phyloP scores from a whole-genome alignment of 805 yeast genomes.

The Barnettozyma sp. region DNA sequence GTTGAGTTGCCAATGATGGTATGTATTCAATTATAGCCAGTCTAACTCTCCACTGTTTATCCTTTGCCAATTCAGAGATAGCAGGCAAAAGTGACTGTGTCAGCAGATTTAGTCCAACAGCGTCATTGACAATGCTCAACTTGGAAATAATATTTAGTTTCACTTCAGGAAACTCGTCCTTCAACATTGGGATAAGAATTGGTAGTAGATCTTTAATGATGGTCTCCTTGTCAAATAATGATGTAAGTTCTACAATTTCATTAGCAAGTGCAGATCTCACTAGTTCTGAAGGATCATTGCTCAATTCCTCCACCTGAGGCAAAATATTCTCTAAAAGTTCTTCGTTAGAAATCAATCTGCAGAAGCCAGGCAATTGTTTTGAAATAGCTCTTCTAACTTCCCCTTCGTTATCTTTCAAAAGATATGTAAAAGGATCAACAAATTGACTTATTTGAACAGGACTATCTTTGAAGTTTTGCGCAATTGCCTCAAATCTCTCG shows the following conservation, averaged over 20 bases:
- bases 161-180: slow-evolving; percentile 95
- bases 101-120: slow-evolving; percentile 82
- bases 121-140: slow-evolving; percentile 85
- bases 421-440: slow-evolving; percentile 54
- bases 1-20: slow-evolving; percentile 88
- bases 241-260: slow-evolving; percentile 80
- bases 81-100: slow-evolving; percentile 91
- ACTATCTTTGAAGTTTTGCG: slow-evolving; percentile 52
- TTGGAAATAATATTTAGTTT: slow-evolving; percentile 90
- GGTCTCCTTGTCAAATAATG: slow-evolving; percentile 74
- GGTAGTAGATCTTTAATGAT: slow-evolving; percentile 83
- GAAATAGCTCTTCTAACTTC: slow-evolving; percentile 95
- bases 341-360: slow-evolving; percentile 44
- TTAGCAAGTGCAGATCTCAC: slow-evolving; percentile 91
- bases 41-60: slow-evolving; percentile 96
- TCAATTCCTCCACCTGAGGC: slow-evolving; percentile 76
- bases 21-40: slow-evolving; percentile 94
- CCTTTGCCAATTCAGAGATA: slow-evolving; percentile 91
- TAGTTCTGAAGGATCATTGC: slow-evolving; percentile 86
- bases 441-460: slow-evolving; percentile 46
- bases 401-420: slow-evolving; percentile 90
- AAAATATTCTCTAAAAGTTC: slow-evolving; percentile 62
- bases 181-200: slow-evolving; percentile 84
- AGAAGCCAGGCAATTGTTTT: slow-evolving; percentile 78
- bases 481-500: slow-evolving; percentile 77